phyloP scores from a whole-genome alignment of 2,329 filamentous ascomycete genomes.

The Aspergillus spinulosporus region DNA sequence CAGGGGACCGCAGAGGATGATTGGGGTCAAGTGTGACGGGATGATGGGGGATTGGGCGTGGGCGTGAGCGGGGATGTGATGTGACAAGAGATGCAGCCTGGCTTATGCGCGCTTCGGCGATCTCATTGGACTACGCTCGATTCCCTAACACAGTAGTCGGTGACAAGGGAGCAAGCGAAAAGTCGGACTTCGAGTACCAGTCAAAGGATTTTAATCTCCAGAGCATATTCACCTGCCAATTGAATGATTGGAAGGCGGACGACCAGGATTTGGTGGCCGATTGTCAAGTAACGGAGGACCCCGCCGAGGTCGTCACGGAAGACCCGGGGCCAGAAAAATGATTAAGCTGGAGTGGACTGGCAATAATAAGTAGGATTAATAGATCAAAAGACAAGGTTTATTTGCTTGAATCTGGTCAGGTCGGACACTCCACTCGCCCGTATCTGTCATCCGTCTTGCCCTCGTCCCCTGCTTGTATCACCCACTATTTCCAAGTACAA shows the following conservation, averaged over 20 bases:
- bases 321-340: not conserved
- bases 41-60: constrained; percentile 25
- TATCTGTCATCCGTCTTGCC: not conserved
- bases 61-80: constrained; percentile 31
- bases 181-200: not conserved
- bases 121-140: constrained; percentile 6
- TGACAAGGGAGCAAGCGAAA: not conserved
- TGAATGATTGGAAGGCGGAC: not conserved
- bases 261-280: not conserved
- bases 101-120: not conserved
- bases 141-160: constrained; percentile 5
- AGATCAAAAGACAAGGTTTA: not conserved
- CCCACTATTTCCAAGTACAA: constrained; percentile 1
- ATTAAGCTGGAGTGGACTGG: not conserved
- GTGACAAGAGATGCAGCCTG: constrained; percentile 30
- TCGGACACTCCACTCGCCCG: not conserved
- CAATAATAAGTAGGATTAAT: not conserved
- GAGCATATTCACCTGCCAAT: not conserved
- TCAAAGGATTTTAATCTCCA: not conserved
- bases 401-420: not conserved
- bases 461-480: not conserved
- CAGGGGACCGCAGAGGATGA: constrained; percentile 1
- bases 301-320: constrained; percentile 1
- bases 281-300: not conserved
- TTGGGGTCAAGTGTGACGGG: constrained; percentile 16